Percentiles rank a stretch among this genome's conserved stretches.
Evolutionary conservation across 2,329 filamentous ascomycete genomes (phyloP).

Genomic region (Penicillium verrucosum): DNA sequence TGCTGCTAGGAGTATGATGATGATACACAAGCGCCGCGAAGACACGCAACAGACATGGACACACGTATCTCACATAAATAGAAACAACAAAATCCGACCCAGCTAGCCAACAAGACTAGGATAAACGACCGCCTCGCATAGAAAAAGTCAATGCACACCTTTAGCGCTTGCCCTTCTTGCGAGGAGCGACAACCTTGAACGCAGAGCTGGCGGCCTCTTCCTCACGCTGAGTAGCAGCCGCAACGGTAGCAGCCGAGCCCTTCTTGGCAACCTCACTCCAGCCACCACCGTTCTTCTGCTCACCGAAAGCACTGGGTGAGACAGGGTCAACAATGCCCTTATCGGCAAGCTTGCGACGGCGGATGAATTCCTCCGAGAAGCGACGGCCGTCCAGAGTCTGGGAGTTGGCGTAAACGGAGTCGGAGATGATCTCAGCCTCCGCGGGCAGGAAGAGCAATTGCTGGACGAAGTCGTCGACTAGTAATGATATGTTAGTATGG

Average conservation of each 20-base stretch:
- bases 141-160: conserved; percentile 25
- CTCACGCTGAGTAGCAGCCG: conserved; percentile 47
- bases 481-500: conserved; percentile 32
- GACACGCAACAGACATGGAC: not conserved
- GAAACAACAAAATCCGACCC: conserved; percentile 3
- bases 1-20: not conserved
- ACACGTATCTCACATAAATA: conserved; percentile 1
- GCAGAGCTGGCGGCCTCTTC: conserved; percentile 51
- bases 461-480: conserved; percentile 77
- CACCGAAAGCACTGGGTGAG: conserved; percentile 51
- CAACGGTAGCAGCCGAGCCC: conserved; percentile 47
- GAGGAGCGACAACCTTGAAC: conserved; percentile 87
- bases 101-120: not conserved
- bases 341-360: conserved; percentile 87
- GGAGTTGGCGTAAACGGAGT: conserved; percentile 82
- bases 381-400: conserved; percentile 88
- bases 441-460: conserved; percentile 71
- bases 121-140: no score
- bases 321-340: conserved; percentile 76
- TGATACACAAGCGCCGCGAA: not conserved
- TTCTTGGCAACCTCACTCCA: conserved; percentile 99
- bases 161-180: conserved; percentile 84
- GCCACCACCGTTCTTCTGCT: conserved; percentile 59
- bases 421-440: conserved; percentile 78
- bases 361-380: conserved; percentile 91